Evolutionary conservation across 805 yeast genomes (phyloP).

Genomic region (Saccharomycopsis sp.): DNA sequence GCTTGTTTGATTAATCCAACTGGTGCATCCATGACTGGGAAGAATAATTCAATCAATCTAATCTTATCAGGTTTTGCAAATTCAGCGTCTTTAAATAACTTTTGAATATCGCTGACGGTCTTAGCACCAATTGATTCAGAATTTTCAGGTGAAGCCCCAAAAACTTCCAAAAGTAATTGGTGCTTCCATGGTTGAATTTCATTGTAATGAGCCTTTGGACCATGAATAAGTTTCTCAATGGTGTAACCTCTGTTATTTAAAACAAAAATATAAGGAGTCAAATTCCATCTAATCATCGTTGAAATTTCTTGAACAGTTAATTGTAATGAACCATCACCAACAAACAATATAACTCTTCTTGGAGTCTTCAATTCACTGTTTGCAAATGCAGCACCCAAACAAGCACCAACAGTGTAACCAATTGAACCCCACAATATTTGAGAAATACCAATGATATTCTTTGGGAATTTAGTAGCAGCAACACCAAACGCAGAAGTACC

Average conservation of each 20-base stretch:
- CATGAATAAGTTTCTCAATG: slow-evolving; percentile 56
- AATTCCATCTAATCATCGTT: slow-evolving; percentile 46
- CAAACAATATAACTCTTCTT: slow-evolving; percentile 49
- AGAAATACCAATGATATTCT: slow-evolving; percentile 43
- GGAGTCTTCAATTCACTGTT: slow-evolving; percentile 39
- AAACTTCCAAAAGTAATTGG: slow-evolving; percentile 37
- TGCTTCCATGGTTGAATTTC: slow-evolving; percentile 61
- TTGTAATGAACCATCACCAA: slow-evolving; percentile 67
- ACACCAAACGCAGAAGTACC: slow-evolving; percentile 63
- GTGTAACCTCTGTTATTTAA: slow-evolving; percentile 64
- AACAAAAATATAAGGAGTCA: slow-evolving; percentile 51
- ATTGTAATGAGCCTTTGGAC: slow-evolving; percentile 47
- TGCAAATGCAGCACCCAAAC: slow-evolving; percentile 56
- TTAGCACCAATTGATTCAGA: slow-evolving; percentile 38
- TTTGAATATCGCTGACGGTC: slow-evolving; percentile 43
- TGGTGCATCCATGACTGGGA: slow-evolving; percentile 59
- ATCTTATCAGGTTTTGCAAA: slow-evolving; percentile 39
- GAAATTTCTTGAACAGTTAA: slow-evolving; percentile 60
- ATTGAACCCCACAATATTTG: slow-evolving; percentile 63
- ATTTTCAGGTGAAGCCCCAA: slow-evolving; percentile 45
- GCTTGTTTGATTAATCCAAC: slow-evolving; percentile 60
- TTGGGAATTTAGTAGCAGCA: slow-evolving; percentile 49
- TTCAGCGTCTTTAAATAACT: slow-evolving; percentile 32
- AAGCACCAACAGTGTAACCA: slow-evolving; percentile 59
- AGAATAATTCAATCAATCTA: slow-evolving; percentile 48